Base-by-base conservation (phyloP, 2,329 filamentous ascomycete species). In the Fusarium nurragi region DNA sequence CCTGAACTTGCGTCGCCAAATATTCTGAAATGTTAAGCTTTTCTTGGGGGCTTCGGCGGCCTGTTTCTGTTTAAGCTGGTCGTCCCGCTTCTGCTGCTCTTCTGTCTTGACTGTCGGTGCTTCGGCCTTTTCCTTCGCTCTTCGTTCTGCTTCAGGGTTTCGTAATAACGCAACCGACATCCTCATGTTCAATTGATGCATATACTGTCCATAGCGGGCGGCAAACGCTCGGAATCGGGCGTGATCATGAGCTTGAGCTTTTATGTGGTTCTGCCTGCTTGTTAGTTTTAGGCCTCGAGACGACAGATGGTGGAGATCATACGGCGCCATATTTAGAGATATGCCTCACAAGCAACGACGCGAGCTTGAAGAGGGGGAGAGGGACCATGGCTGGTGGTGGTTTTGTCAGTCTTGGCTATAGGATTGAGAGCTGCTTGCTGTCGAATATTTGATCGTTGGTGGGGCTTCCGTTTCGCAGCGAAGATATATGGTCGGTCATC, bases 311-410 rank as follows among this genome's bases (percentile, higher is more conserved):
- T 22, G 23, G n/a, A 19, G 14, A 43, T 77, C 86, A 68, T 84
- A 90, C 87, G 53, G 88, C 87, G 72, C 87, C 87, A 80, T 90
- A 90, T 77, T 90, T 90, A 54, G 87, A 90, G 50, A 90, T 77
- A 73, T 90, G 87, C 68, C 86, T 83, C 71, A 90, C 80, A 67
- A 90, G 87, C 43, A 90, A 80, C 54, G 87, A 76, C 21, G 83
- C 87, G 66, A 90, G 85, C 78, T 90, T 90, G 77, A 90, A 90
- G 18, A 90, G 79, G 19, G 88, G 88, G 36, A 90, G 79, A 54
- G 87, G 83, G 40, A 90, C 87, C 88, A 90, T 90, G 51, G 61
- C 58, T 60, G 52, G 12, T 36, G 60, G 38, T 58, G 52, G 54
- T 48, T 43, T 59, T 53, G 52, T 28, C 38, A 55, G 54, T 69